Evolutionary conservation across 2,329 filamentous ascomycete genomes (phyloP), one percentile per base, ranked within the genome.

Genomic region (Didymellaceae sp.): DNA sequence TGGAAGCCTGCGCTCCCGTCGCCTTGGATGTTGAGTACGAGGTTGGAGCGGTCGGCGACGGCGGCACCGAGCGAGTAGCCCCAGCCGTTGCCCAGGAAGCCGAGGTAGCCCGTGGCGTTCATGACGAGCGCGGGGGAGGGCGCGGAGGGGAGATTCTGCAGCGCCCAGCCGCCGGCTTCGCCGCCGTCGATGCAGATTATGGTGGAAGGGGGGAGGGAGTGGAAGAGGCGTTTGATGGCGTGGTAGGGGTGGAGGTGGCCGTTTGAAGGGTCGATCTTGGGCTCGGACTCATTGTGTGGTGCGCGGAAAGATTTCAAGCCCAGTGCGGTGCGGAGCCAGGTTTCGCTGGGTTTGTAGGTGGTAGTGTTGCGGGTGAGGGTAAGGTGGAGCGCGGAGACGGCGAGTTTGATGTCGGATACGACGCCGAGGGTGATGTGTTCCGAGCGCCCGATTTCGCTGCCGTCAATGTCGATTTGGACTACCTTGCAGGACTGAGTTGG

Each of bases 1-100:
- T 79, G 79, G 57, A 79, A 77, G 1, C 77, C 77, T 1, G 74
- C 75, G 13, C 66, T 71, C 5, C 76, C 77, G 53, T 80, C 77
- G 7, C 77, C 77, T 31, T 78, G 76, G 4, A 79, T 65, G 48
- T 75, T 78, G 5, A 79, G 61, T 0, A 80, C 62, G 11, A 74
- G 63, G 5, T 67, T 58, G 10, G 58, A 55, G 0, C 72, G 74
- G n/a, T 68, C 71, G 0, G 76, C 77, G 3, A 78, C 58, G 0
- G 75, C 75, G 8, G 73, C 74, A 0, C 77, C 77, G 2, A 79
- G 61, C 1, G 68, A 61, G 54, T 79, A 79, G 4, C 77, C 77
- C 65, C 74, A 79, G 4, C 77, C 77, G 48, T 75, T 79, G 1
- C 77, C 77, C 1, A 79, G 65, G 61, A 78, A 78, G 2, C 77